Evolutionary conservation across 129 eudicot species (phyloP).

Genomic region (Silybum marianum): DNA sequence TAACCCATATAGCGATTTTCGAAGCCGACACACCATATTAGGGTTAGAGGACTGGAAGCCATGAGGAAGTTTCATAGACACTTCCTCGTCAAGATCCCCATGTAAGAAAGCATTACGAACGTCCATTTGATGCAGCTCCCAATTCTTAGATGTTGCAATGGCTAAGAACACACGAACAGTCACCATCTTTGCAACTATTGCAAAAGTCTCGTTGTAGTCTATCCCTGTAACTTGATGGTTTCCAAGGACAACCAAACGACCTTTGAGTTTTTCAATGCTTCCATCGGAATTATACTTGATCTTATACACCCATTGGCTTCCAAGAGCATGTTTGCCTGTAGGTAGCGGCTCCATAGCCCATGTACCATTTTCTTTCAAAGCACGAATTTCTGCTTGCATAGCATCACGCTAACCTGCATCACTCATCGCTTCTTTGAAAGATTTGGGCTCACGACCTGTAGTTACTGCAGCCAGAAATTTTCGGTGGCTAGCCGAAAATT

Average conservation of each 20-base stretch:
- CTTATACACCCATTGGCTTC: background rate
- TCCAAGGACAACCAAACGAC: background rate
- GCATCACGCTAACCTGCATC: background rate
- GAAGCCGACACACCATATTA: constrained; percentile 10
- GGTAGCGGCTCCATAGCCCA: background rate
- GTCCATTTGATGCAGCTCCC: constrained; percentile 15
- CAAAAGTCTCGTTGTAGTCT: background rate
- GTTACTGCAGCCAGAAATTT: background rate
- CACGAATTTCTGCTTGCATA: background rate
- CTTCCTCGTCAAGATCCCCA: no score
- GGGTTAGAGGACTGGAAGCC: background rate
- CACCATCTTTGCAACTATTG: background rate
- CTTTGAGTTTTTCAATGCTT: background rate
- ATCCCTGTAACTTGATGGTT: background rate
- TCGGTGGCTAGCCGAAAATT: background rate
- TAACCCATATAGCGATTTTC: constrained; percentile 6
- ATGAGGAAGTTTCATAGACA: background rate
- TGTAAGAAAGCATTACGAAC: background rate
- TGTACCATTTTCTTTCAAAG: background rate
- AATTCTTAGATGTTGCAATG: background rate
- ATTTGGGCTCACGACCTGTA: background rate
- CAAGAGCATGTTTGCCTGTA: background rate
- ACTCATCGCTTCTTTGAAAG: background rate
- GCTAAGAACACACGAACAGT: background rate
- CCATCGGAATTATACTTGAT: background rate